phyloP scores from a whole-genome alignment of 2,329 filamentous ascomycete species.

The Parastagonospora nodorum region DNA sequence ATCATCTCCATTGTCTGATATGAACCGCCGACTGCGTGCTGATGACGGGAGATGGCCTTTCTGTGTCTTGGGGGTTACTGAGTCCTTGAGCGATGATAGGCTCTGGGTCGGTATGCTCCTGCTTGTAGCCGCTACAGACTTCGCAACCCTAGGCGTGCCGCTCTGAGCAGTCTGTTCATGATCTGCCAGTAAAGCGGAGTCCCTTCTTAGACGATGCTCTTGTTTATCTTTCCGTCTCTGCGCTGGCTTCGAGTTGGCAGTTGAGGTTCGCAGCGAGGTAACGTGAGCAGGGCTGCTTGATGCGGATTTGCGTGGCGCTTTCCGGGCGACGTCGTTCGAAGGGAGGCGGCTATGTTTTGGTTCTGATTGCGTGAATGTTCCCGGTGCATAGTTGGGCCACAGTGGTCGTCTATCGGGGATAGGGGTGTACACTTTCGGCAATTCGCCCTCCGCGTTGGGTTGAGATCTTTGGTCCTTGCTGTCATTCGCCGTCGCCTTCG shows the following conservation, averaged over 20 bases:
- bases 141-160: not conserved
- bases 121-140: not conserved
- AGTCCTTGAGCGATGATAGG: not conserved
- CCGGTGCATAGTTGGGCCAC: not conserved
- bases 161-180: not conserved
- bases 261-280: not conserved
- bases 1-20: not conserved
- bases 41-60: not conserved
- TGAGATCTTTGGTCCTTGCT: not conserved
- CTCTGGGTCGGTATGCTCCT: no score
- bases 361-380: not conserved
- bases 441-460: not conserved
- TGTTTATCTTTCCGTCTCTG: not conserved
- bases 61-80: not conserved
- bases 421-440: not conserved
- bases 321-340: not conserved
- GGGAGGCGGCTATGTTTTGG: constrained; percentile 2
- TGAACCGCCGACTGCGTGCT: not conserved
- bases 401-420: no score
- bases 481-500: not conserved
- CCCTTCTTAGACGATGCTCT: not conserved
- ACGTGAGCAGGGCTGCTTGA: not conserved
- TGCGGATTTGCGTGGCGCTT: not conserved
- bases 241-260: not conserved
- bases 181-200: not conserved